Evolutionary conservation across 345 rosid genomes (phyloP), one percentile per base, ranked within the genome.

Genomic region (Lumnitzera littorea): DNA sequence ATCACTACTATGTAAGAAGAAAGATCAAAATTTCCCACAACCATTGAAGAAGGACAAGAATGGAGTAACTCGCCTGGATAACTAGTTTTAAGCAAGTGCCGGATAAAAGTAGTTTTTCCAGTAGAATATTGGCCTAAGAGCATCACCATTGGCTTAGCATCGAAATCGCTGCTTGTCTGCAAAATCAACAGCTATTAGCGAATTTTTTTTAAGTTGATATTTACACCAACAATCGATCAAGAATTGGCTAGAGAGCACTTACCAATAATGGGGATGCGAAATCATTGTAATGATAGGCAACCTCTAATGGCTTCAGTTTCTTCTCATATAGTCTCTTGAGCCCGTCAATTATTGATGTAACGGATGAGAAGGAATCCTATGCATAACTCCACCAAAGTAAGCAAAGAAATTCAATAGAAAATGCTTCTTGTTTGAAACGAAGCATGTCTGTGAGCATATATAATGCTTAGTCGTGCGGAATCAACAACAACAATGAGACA

Each of bases 111-210:
- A 60, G 99, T 90, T 76, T 94, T 94, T 25, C 99, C 99, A 53
- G 99, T 94, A 58, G 99, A 94, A 73, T 94, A 86, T 60, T 94
- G 99, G 67, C 97, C 99, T 80, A 90, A 75, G 66, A 90, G 90
- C 99, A 90, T 88, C 50, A 90, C 99, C 95, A 88, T 94, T 55
- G 99, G 99, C 67, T 83, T 94, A 36, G 96, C 97, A 70, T 94
- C 96, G 64, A 92, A 94, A 70, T 90, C 97, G 66, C 97, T 90
- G 65, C 80, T 86, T 62, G 87, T 69, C 99, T 94, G 70, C 67
- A 74, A 15, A 61, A 62, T 46, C 15, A 60, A 48, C 27, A 60
- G 17, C 60, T 50, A 74, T 23, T 24, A 47, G 55, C 20, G 12
- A 46, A 36, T 52, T 53, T 20, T 20, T 20, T 20, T 24, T 46